A percentile compares a stretch with the other conserved stretches of the same genome.
These are phyloP conservation scores for Tausonia pullulans DNA, from an alignment of 1,284 basidiomycete genomes.

Conservation along the genomic window DNA sequence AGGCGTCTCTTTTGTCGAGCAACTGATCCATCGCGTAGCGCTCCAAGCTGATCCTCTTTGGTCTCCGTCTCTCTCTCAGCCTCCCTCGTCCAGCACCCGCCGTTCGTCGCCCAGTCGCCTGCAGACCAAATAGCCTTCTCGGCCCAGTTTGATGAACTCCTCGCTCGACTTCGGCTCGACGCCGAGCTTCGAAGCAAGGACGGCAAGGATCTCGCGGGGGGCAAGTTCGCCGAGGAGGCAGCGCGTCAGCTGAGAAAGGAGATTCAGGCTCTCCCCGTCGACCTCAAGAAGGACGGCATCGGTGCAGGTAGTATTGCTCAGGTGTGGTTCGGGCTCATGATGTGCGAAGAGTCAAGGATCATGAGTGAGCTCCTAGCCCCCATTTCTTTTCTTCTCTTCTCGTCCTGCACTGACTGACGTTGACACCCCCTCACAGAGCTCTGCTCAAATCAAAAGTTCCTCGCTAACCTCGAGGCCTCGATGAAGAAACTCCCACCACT, in stretches of 20 bases:
- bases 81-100: constrained; percentile 1
- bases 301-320: constrained; percentile 1
- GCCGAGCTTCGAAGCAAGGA: neutral
- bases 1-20: neutral
- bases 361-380: neutral
- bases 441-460: constrained; percentile 12
- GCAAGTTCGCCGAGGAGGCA: constrained; percentile 3
- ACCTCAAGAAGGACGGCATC: constrained; percentile 4
- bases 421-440: constrained; percentile 7
- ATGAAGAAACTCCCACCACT: constrained; percentile 3
- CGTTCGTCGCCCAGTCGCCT: constrained; percentile 3
- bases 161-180: neutral
- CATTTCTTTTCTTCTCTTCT: neutral
- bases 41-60: neutral
- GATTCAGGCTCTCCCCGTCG: constrained; percentile 5
- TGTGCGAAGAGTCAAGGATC: constrained; percentile 5
- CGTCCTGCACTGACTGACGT: no score
- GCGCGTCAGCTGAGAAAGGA: constrained; percentile 1
- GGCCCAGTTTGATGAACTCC: neutral
- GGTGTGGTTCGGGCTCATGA: constrained; percentile 13
- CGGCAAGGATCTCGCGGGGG: neutral
- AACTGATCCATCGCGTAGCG: neutral
- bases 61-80: neutral
- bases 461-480: constrained; percentile 6
- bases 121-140: constrained; percentile 7